phyloP scores from a whole-genome alignment of 2,329 filamentous ascomycete genomes.

The Neofusicoccum kwambonambiense region DNA sequence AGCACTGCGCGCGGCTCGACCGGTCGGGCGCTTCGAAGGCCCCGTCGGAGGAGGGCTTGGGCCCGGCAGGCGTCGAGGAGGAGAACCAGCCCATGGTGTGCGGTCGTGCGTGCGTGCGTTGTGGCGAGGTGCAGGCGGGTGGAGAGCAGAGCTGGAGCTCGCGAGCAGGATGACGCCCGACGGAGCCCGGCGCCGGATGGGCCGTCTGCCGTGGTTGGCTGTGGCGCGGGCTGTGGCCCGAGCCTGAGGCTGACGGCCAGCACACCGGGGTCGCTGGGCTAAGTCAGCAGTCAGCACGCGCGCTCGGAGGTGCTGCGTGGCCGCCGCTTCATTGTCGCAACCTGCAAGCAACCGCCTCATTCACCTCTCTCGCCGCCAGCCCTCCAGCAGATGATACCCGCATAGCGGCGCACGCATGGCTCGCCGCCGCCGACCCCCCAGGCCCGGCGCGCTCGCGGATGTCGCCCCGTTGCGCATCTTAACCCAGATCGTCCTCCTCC shows the following conservation, averaged over 20 bases:
- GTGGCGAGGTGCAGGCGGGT: not conserved
- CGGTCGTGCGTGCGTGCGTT: conserved; percentile 17
- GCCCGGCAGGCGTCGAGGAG: conserved; percentile 36
- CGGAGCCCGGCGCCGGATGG: not conserved
- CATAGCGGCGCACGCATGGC: conserved; percentile 40
- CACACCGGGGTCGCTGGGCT: not conserved
- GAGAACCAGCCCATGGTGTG: conserved; percentile 54
- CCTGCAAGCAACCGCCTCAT: not conserved
- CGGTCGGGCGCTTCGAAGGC: conserved; percentile 79
- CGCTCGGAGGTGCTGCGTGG: conserved; percentile 14
- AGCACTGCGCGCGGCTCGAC: conserved; percentile 78
- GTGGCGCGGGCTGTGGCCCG: not conserved
- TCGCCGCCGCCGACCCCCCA: conserved; percentile 60
- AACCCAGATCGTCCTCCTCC: conserved; percentile 64
- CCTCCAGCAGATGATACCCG: conserved; percentile 10
- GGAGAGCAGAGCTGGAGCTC: not conserved
- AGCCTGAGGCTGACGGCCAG: not conserved
- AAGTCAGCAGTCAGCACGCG: conserved; percentile 1
- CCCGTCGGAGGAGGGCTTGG: conserved; percentile 48
- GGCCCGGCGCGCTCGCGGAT: conserved; percentile 64
- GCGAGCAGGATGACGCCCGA: not conserved
- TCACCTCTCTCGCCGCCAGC: not conserved
- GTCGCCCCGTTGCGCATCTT: conserved; percentile 67
- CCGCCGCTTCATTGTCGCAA: conserved; percentile 10
- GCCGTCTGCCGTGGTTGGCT: not conserved